A percentile compares a stretch with the other conserved stretches of the same genome.
These are phyloP conservation scores for Papiliotrema fonsecae DNA, from an alignment of 1,284 basidiomycete genomes.

Conservation along the genomic window DNA sequence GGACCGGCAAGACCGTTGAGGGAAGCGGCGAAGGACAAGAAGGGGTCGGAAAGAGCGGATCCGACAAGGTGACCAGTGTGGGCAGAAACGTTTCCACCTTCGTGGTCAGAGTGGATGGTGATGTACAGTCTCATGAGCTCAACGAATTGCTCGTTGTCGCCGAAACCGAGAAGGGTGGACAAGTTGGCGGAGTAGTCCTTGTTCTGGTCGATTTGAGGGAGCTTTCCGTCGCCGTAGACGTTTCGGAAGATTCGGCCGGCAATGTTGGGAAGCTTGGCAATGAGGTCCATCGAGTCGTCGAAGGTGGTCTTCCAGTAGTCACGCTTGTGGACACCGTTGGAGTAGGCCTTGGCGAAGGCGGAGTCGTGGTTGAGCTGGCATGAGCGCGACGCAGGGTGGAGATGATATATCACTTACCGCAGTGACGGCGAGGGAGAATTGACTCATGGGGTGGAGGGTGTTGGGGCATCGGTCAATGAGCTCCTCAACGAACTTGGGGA, in stretches of 20 bases:
- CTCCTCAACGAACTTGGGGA: constrained; percentile 90
- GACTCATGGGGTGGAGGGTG: constrained; percentile 93
- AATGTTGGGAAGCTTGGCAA: constrained; percentile 95
- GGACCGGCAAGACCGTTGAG: constrained; percentile 96
- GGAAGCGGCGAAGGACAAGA: constrained; percentile 89
- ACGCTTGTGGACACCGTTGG: constrained; percentile 85
- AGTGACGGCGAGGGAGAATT: constrained; percentile 90
- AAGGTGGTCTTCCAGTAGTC: constrained; percentile 97
- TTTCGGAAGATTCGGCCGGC: constrained; percentile 97
- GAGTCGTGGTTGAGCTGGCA: constrained; percentile 85
- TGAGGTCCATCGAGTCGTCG: constrained; percentile 96
- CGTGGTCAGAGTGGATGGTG: constrained; percentile 97
- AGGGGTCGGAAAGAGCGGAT: constrained; percentile 95
- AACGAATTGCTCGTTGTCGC: constrained; percentile 80
- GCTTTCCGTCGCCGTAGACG: constrained; percentile 78
- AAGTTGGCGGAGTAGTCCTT: constrained; percentile 96
- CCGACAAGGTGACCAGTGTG: constrained; percentile 95
- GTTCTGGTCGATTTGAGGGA: constrained; percentile 76
- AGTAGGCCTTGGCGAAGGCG: constrained; percentile 93
- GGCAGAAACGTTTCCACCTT: constrained; percentile 98
- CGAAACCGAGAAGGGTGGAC: constrained; percentile 86
- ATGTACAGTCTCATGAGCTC: constrained; percentile 96
- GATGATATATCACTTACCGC: constrained; percentile 64
- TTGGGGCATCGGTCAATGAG: constrained; percentile 88
- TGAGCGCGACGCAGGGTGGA: neutral